phyloP scores from a whole-genome alignment of 1,284 basidiomycete genomes.

The Thecaphora frezii region DNA sequence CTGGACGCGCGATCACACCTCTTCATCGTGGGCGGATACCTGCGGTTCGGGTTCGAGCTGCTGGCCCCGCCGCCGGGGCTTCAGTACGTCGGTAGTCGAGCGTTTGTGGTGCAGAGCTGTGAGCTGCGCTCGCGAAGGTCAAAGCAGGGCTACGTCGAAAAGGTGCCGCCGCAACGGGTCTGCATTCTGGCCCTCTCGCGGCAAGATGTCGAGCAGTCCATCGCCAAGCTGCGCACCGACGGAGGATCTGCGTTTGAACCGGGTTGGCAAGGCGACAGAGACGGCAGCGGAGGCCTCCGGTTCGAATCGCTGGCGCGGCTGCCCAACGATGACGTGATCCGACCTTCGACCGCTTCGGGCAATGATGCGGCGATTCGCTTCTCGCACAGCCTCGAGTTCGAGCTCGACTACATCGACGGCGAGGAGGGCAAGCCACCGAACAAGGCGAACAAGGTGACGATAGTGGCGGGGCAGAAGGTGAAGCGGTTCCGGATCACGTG shows the following conservation, averaged over 20 bases:
- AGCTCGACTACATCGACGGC: conserved; percentile 32
- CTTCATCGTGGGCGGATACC: conserved; percentile 25
- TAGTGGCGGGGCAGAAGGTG: conserved; percentile 21
- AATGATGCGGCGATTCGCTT: conserved; percentile 26
- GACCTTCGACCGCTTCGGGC: conserved; percentile 15
- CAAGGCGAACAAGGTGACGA: conserved; percentile 7
- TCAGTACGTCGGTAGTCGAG: conserved; percentile 10
- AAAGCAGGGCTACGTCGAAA: conserved; percentile 11
- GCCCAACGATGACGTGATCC: conserved; percentile 19
- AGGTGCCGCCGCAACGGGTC: conserved; percentile 8
- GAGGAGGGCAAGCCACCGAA: not conserved
- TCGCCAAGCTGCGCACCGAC: not conserved
- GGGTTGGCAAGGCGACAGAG: no score
- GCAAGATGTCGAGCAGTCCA: conserved; percentile 10
- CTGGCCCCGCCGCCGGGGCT: conserved; percentile 16
- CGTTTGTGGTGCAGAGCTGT: conserved; percentile 7
- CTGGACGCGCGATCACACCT: conserved; percentile 15
- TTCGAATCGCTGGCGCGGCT: conserved; percentile 6
- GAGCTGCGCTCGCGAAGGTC: conserved; percentile 11
- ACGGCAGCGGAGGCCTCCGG: not conserved
- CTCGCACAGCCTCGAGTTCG: conserved; percentile 17
- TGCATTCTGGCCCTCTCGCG: conserved; percentile 14
- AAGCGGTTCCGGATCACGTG: conserved; percentile 24
- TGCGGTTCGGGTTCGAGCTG: conserved; percentile 18
- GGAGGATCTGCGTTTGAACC: no score